Evolutionary conservation across 2,329 filamentous ascomycete genomes (phyloP).

Genomic region (Nectriaceae sp.): DNA sequence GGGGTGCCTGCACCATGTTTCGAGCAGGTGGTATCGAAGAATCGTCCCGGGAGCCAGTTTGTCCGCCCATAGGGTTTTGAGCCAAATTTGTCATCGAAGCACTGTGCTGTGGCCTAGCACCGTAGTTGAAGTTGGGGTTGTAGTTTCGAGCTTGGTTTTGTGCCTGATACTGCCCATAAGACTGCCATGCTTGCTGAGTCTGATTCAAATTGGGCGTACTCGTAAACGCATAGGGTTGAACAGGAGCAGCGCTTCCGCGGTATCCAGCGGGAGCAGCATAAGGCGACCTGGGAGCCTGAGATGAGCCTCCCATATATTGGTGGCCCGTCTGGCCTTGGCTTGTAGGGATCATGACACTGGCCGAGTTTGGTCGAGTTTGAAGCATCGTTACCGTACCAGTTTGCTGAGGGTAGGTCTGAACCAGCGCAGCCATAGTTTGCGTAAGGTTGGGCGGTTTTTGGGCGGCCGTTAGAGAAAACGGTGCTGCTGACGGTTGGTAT

Average conservation of each 20-base stretch:
- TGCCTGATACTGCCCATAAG: constrained; percentile 26
- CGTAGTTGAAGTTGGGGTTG: constrained; percentile 29
- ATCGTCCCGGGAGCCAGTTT: constrained; percentile 54
- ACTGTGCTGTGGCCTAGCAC: constrained; percentile 35
- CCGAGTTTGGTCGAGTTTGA: constrained; percentile 68
- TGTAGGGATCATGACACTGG: constrained; percentile 47
- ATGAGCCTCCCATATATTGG: constrained; percentile 47
- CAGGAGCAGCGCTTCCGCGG: constrained; percentile 57
- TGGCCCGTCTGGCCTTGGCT: constrained; percentile 52
- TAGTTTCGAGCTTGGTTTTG: constrained; percentile 12
- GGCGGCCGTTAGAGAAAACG: constrained; percentile 21
- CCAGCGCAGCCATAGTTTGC: constrained; percentile 77
- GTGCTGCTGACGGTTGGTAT: constrained; percentile 11
- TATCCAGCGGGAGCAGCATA: constrained; percentile 50
- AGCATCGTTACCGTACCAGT: constrained; percentile 74
- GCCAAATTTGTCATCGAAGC: constrained; percentile 43
- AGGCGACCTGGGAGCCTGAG: constrained; percentile 34
- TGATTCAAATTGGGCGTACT: constrained; percentile 67
- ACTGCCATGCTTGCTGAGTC: constrained; percentile 53
- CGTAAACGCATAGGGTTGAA: constrained; percentile 78
- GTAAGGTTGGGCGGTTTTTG: constrained; percentile 7
- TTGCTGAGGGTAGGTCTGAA: constrained; percentile 79
- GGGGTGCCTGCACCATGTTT: constrained; percentile 41
- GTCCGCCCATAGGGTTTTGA: constrained; percentile 38
- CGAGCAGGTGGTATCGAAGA: constrained; percentile 46